These are phyloP conservation scores for Dryas octopetala DNA, from an alignment of 306 rosid genomes.

Conservation along the genomic window DNA sequence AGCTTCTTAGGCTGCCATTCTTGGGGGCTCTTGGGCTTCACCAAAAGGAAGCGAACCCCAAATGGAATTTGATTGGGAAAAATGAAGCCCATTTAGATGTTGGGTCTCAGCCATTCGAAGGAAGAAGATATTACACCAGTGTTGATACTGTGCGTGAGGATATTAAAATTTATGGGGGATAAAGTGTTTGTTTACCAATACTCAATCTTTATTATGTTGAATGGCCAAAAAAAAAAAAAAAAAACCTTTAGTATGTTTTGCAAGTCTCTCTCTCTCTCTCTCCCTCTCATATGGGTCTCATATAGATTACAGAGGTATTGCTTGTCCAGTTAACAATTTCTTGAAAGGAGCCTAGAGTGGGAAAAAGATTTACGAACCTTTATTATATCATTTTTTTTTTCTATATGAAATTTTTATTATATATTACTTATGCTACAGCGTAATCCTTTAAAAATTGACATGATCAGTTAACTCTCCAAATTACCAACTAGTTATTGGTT, in stretches of 20 bases:
- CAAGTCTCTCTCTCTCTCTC: background rate
- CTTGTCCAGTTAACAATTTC: background rate
- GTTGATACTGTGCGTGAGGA: background rate
- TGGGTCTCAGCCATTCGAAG: background rate
- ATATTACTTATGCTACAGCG: too few relatives aligned
- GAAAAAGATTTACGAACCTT: too few relatives aligned
- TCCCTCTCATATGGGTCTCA: background rate
- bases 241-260: too few relatives aligned
- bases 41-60: background rate
- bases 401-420: too few relatives aligned
- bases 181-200: background rate
- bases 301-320: background rate
- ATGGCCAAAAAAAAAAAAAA: too few relatives aligned
- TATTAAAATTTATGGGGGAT: background rate
- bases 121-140: background rate
- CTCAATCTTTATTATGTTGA: background rate
- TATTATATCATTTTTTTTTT: too few relatives aligned
- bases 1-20: constrained; percentile 51
- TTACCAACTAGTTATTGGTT: too few relatives aligned
- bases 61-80: background rate
- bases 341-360: background rate
- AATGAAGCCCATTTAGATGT: background rate
- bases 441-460: too few relatives aligned
- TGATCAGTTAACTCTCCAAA: too few relatives aligned
- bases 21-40: constrained; percentile 30